Conservation (phyloP, 805 yeast genomes). For the Komagataella ulmi region DNA sequence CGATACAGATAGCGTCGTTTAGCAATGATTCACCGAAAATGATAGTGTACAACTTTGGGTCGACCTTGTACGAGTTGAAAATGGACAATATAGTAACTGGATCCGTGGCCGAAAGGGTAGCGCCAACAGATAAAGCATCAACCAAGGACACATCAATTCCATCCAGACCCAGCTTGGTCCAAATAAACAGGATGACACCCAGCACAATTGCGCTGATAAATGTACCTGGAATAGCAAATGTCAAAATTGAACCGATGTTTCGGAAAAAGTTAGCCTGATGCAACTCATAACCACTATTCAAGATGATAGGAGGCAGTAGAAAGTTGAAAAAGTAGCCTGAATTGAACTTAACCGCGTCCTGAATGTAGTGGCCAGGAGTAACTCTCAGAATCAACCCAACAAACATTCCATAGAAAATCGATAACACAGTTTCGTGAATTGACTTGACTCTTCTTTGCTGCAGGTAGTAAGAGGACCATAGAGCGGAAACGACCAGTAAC, state of each 20-base stretch:
- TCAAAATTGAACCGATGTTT: slow-evolving; percentile 80
- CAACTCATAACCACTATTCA: slow-evolving; percentile 92
- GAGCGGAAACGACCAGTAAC: slow-evolving; percentile 68
- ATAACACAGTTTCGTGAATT: slow-evolving; percentile 93
- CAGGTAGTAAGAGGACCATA: slow-evolving; percentile 90
- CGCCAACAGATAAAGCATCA: slow-evolving; percentile 96
- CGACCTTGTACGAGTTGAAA: slow-evolving; percentile 95
- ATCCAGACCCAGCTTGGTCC: slow-evolving; percentile 89
- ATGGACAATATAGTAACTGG: slow-evolving; percentile 95
- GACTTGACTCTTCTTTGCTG: slow-evolving; percentile 89
- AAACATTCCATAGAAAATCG: slow-evolving; percentile 93
- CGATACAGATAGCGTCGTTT: slow-evolving; percentile 96
- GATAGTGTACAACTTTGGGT: slow-evolving; percentile 92
- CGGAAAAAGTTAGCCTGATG: slow-evolving; percentile 93
- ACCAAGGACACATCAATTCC: slow-evolving; percentile 82
- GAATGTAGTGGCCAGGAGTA: slow-evolving; percentile 93
- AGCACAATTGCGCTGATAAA: slow-evolving; percentile 82
- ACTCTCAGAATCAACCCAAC: slow-evolving; percentile 86
- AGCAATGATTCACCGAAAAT: slow-evolving; percentile 93
- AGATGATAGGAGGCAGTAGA: slow-evolving; percentile 86
- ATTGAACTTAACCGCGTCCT: slow-evolving; percentile 91
- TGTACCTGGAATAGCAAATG: slow-evolving; percentile 96
- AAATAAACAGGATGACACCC: slow-evolving; percentile 75
- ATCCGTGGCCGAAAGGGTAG: slow-evolving; percentile 95
- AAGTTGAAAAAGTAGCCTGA: slow-evolving; percentile 90